phyloP scores from a whole-genome alignment of 208 protist genomes.

The Spongospora subterranea region DNA sequence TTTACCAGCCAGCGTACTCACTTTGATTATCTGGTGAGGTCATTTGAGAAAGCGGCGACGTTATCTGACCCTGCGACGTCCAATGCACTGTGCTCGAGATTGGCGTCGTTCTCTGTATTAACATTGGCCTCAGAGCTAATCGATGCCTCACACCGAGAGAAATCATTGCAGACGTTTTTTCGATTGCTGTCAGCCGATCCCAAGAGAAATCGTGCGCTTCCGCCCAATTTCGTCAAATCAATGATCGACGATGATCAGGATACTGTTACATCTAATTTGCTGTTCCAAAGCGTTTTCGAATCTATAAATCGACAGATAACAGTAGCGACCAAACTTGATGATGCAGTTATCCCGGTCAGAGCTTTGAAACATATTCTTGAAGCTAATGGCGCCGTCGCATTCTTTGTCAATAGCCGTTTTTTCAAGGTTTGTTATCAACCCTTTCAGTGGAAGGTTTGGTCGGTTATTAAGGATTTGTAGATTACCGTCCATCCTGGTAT shows the following conservation, averaged over 20 bases:
- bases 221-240: background rate
- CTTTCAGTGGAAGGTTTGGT: background rate
- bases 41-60: slow-evolving; percentile 16
- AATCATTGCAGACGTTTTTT: slow-evolving; percentile 10
- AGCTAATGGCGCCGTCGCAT: background rate
- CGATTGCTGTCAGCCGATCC: slow-evolving; percentile 20
- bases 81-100: background rate
- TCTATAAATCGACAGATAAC: background rate
- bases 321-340: background rate
- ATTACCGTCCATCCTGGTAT: background rate
- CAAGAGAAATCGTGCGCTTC: slow-evolving; percentile 36
- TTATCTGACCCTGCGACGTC: background rate
- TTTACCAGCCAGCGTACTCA: slow-evolving; percentile 5
- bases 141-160: background rate
- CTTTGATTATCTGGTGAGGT: background rate
- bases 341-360: background rate
- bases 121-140: background rate
- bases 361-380: slow-evolving; percentile 3
- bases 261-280: background rate
- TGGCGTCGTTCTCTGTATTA: slow-evolving; percentile 27
- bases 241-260: slow-evolving; percentile 41
- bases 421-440: slow-evolving; percentile 38
- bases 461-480: background rate
- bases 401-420: slow-evolving; percentile 27
- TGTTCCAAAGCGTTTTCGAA: background rate